These are phyloP conservation scores for Thermothelomyces thermophilus DNA, from an alignment of 2,329 filamentous ascomycete species.

Conservation along the genomic window DNA sequence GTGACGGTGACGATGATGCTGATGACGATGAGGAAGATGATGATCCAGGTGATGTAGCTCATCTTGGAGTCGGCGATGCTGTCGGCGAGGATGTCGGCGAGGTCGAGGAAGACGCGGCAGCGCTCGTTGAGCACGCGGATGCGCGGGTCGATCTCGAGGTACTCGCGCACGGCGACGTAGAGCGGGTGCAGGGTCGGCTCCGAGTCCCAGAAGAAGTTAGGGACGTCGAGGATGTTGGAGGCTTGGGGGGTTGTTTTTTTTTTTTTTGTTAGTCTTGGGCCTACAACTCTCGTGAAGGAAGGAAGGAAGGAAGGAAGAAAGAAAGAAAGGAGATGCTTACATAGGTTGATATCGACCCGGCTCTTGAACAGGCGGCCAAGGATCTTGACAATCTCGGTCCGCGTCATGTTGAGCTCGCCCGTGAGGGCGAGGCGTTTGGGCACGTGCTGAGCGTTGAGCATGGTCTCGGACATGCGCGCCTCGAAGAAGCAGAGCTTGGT, in stretches of 20 bases:
- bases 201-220: slow-evolving; percentile 97
- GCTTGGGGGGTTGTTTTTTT: slow-evolving; percentile 75
- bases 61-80: slow-evolving; percentile 91
- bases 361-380: slow-evolving; percentile 87
- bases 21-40: slow-evolving; percentile 87
- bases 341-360: slow-evolving; percentile 93
- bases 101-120: slow-evolving; percentile 90
- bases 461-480: slow-evolving; percentile 89
- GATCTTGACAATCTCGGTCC: slow-evolving; percentile 87
- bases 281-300: too few relatives aligned
- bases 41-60: slow-evolving; percentile 95
- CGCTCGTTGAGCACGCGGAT: slow-evolving; percentile 97
- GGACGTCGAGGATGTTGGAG: slow-evolving; percentile 91
- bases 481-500: slow-evolving; percentile 96
- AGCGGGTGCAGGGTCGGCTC: slow-evolving; percentile 92
- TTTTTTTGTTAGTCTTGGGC: slow-evolving; percentile 20
- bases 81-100: slow-evolving; percentile 91
- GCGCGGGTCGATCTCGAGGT: slow-evolving; percentile 92
- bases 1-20: slow-evolving; percentile 86
- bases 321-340: slow-evolving; percentile 47
- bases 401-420: slow-evolving; percentile 82
- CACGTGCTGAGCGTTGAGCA: slow-evolving; percentile 87
- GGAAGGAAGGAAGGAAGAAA: not conserved
- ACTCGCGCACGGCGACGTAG: slow-evolving; percentile 90
- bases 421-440: slow-evolving; percentile 84